These are phyloP conservation scores for Aspergillus melleus DNA, from an alignment of 2,329 filamentous ascomycete species.

Conservation along the genomic window DNA sequence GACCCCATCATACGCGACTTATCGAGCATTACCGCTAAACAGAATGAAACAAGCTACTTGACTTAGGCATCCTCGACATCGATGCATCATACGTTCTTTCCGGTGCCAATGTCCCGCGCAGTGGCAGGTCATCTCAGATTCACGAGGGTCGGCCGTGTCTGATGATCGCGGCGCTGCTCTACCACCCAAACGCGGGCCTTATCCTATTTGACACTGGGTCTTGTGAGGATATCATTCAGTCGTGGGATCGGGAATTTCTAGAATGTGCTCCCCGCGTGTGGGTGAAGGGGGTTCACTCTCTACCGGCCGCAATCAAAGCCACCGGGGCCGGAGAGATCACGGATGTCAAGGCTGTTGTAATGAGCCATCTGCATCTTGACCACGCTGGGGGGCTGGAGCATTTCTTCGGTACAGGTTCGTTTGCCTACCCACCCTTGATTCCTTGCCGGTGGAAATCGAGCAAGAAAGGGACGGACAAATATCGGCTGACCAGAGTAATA, in stretches of 20 bases:
- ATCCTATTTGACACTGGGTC: neutral
- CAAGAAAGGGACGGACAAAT: too few relatives aligned
- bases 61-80: constrained; percentile 12
- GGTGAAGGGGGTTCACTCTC: neutral
- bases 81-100: constrained; percentile 8
- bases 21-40: too few relatives aligned
- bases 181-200: neutral
- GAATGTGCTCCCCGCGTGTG: neutral
- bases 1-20: too few relatives aligned
- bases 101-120: neutral
- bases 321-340: neutral
- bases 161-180: neutral
- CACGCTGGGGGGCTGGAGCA: constrained; percentile 2
- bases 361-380: constrained; percentile 3
- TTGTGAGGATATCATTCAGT: neutral
- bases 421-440: neutral
- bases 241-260: neutral
- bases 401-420: neutral
- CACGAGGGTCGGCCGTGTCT: neutral
- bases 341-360: neutral
- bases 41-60: constrained; percentile 11
- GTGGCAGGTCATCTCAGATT: neutral
- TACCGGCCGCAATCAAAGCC: neutral
- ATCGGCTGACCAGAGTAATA: too few relatives aligned
- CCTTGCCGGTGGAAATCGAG: too few relatives aligned